phyloP scores from a whole-genome alignment of 345 rosid genomes.

The Conringia planisiliqua region DNA sequence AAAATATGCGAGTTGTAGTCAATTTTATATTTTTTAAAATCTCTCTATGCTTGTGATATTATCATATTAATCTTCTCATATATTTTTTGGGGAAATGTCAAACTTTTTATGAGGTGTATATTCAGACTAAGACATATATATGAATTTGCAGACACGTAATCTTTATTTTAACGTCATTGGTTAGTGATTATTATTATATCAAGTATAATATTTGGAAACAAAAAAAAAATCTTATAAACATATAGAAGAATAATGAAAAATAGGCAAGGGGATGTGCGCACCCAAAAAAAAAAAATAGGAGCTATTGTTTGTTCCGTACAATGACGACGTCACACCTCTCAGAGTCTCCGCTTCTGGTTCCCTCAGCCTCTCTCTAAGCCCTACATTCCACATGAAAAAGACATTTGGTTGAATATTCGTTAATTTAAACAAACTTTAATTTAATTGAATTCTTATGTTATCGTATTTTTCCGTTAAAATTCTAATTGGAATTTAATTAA shows the following conservation, averaged over 20 bases:
- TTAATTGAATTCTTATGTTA: too few relatives aligned
- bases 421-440: background rate
- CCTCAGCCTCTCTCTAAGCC: constrained; percentile 5
- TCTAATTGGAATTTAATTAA: background rate
- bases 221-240: background rate
- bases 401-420: background rate
- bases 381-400: background rate
- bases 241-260: background rate
- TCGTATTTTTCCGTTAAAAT: background rate
- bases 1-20: too few relatives aligned
- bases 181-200: background rate
- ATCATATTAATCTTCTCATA: background rate
- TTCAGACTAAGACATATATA: background rate
- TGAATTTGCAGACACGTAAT: background rate
- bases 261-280: background rate
- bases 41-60: background rate
- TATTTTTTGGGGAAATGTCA: background rate
- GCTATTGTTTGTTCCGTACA: constrained; percentile 32
- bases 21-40: too few relatives aligned
- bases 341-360: constrained; percentile 30
- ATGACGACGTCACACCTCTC: constrained; percentile 26
- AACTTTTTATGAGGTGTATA: background rate
- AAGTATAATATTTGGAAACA: background rate
- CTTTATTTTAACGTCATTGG: background rate
- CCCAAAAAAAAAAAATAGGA: background rate